Evolutionary conservation across 2,329 filamentous ascomycete species (phyloP), one percentile per base, ranked within the genome.

Genomic region (Trichoderma citrinoviride): DNA sequence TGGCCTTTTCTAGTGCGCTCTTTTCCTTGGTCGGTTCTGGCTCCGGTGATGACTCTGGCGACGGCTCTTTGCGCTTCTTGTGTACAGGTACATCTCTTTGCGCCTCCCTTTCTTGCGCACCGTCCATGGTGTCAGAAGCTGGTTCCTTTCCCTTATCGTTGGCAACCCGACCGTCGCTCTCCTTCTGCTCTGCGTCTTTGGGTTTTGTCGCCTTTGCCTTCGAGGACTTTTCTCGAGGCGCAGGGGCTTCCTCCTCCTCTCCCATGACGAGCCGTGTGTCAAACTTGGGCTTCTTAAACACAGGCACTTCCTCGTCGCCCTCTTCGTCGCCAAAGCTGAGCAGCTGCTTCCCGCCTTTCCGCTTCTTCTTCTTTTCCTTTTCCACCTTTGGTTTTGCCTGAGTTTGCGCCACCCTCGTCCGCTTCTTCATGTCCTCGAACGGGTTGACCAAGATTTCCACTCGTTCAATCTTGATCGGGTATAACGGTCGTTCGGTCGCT

Each of bases 361-460:
- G 83, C 79, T 92, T 93, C 77, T 85, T 88, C 71, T 85, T 87
- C 70, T 85, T 86, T 70, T 83, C 83, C 61, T 84, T 85, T 21
- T 78, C 76, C 37, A 77, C 77, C 5, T 70, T 33, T 25, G 70
- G 56, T 25, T 82, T 79, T 21, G 77, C 75, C 37, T 69, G 65
- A 5, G 76, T 79, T 40, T 81, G 82, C 15, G 86, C 85, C 46
- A 85, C 81, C 64, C 84, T 83, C 56, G 84, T 82, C 70, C 88
- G 83, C 79, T 87, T 90, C 71, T 87, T 85, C 90, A 95, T 93
- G 71, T 91, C 90, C 55, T 90, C 85, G 67, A 94, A 96, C 0
- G 91, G 91, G 72, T 95, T 95, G 54, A 93, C 86, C 68, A 95
- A 75, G 21, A 96, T 87, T 75, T 95, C 91, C 29, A 90, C 81